Evolutionary conservation across 257 asterid genomes (phyloP), one percentile per base, ranked within the genome.

Genomic region (Echium plantagineum): DNA sequence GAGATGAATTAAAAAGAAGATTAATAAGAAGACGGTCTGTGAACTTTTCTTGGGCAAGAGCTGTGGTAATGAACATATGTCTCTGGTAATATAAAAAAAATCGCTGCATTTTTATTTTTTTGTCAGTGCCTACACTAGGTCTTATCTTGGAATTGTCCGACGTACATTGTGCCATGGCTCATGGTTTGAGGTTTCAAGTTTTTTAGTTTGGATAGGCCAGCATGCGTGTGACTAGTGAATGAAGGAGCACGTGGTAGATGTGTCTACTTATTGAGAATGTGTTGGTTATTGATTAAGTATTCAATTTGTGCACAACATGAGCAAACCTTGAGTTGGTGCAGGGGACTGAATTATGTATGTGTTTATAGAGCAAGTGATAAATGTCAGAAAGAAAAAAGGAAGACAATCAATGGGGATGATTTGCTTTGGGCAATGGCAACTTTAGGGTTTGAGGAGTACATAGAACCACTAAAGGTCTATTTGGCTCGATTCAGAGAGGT

Each of bases 351-450:
- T 42, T 47, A 18, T 31, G 32, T 68, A 2, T 35, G 32, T 65
- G 58, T 51, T 68, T 28, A 58, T 46, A 84, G 94, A 61, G 94
- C 86, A 6, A 77, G 84, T 49, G 90, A 83, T 26, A 80, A 77
- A 70, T 78, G 90, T 59, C 87, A 76, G 57, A 78, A 70, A 63
- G 85, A 83, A 81, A 80, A 83, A 70, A 78, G 90, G 66, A 83
- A 83, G 76, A 83, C 90, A 7, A 71, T 83, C 26, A 83, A 78
- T 35, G 90, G 90, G 55, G 86, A 83, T 72, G 90, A 83, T 80
- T 65, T 83, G 74, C 48, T 83, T 53, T 78, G 78, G 75, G 82
- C 90, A 42, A 73, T 83, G 83, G 83, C 81, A 52, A 83, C 83
- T 62, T 65, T 83, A 71, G 89, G 89, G 17, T 83, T 83, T 28